These are phyloP conservation scores for Debaryomycetaceae sp. DNA, from an alignment of 1,139 yeast species.

Conservation along the genomic window DNA sequence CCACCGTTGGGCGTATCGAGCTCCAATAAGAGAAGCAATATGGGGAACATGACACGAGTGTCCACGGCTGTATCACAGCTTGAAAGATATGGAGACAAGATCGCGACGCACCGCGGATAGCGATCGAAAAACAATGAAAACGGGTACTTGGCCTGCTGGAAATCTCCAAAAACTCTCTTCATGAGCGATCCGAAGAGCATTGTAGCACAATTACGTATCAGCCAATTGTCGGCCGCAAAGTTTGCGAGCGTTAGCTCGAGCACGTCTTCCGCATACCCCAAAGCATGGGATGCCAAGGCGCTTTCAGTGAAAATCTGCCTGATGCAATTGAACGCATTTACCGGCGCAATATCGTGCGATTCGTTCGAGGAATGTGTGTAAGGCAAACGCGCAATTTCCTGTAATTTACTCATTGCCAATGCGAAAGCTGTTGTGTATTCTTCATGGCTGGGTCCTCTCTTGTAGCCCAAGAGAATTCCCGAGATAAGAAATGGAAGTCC, in stretches of 20 bases:
- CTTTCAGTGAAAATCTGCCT: conserved; percentile 66
- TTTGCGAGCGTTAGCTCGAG: conserved; percentile 49
- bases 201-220: conserved; percentile 82
- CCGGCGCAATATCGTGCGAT: conserved; percentile 74
- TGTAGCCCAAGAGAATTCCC: conserved; percentile 52
- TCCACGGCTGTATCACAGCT: too few species aligned
- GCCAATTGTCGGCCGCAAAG: conserved; percentile 66
- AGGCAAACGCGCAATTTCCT: conserved; percentile 39
- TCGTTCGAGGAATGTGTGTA: conserved; percentile 37
- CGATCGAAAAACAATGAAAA: conserved; percentile 47
- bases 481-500: conserved; percentile 77
- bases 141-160: conserved; percentile 14
- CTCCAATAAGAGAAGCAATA: conserved; percentile 59
- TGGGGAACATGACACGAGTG: conserved; percentile 50
- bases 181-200: conserved; percentile 86
- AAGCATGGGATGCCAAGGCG: conserved; percentile 41
- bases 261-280: conserved; percentile 43
- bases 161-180: conserved; percentile 65
- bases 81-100: conserved; percentile 39
- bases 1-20: conserved; percentile 19
- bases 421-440: neutral
- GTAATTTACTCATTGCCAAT: conserved; percentile 2
- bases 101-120: conserved; percentile 40
- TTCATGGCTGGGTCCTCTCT: neutral
- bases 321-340: conserved; percentile 84